Evolutionary conservation across 257 asterid genomes (phyloP).

Genomic region (Asclepias syriaca): DNA sequence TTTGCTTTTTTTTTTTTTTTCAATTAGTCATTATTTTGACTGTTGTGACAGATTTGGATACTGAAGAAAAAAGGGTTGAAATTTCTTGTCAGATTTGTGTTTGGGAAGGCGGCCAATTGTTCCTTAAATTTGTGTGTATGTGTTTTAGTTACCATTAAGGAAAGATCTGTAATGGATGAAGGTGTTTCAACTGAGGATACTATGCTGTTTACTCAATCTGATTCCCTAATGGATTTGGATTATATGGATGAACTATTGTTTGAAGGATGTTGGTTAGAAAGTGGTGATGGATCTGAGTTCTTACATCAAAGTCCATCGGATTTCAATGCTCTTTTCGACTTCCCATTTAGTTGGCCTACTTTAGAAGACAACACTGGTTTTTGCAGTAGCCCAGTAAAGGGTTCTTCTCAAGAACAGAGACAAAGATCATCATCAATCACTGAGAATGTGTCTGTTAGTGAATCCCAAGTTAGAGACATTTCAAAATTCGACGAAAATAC

Average conservation of each 20-base stretch:
- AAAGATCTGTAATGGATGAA: constrained; percentile 51
- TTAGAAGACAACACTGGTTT: constrained; percentile 34
- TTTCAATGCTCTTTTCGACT: constrained; percentile 52
- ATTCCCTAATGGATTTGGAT: constrained; percentile 74
- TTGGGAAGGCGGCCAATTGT: neutral
- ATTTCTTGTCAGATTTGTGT: constrained; percentile 14
- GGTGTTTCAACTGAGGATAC: constrained; percentile 42
- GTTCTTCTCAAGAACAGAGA: constrained; percentile 35
- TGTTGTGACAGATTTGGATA: constrained; percentile 24
- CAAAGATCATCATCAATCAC: constrained; percentile 42
- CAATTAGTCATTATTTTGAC: constrained; percentile 12
- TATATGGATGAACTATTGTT: constrained; percentile 66
- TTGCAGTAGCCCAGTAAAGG: constrained; percentile 24
- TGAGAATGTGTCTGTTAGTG: constrained; percentile 47
- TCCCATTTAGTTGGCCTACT: constrained; percentile 56
- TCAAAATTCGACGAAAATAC: constrained; percentile 28
- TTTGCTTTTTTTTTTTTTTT: neutral
- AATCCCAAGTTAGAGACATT: constrained; percentile 30
- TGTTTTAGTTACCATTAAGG: constrained; percentile 14
- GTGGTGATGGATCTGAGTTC: constrained; percentile 56
- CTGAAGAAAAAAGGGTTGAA: neutral
- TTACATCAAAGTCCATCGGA: constrained; percentile 37
- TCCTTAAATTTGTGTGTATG: constrained; percentile 11
- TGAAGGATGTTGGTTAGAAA: constrained; percentile 84
- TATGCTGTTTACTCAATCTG: constrained; percentile 33